Evolutionary conservation across 768 basidiomycete genomes (phyloP).

Genomic region (Termitomyces heimii): DNA sequence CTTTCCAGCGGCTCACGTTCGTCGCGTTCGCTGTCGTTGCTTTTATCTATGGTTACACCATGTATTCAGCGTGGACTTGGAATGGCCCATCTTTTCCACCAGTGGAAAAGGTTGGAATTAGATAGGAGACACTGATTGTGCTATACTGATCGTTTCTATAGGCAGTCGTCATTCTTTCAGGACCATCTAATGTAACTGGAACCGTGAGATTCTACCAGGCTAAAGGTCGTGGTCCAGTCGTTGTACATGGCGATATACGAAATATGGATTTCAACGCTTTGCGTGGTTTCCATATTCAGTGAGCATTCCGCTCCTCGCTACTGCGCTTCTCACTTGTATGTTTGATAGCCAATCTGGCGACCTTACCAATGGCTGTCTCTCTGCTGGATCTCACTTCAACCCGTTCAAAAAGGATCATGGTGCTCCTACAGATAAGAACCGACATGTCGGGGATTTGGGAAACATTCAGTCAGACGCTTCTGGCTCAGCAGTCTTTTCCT

Average conservation of each 20-base stretch:
- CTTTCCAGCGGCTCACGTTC: not conserved
- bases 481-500: constrained; percentile 52
- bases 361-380: constrained; percentile 55
- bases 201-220: constrained; percentile 62
- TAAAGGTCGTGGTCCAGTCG: constrained; percentile 43
- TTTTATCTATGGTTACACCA: constrained; percentile 3
- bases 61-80: constrained; percentile 8
- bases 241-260: constrained; percentile 54
- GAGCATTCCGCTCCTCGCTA: constrained; percentile 18
- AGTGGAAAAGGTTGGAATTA: constrained; percentile 17
- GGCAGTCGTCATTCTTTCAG: constrained; percentile 51
- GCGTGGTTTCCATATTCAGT: constrained; percentile 84
- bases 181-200: constrained; percentile 55
- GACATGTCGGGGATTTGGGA: constrained; percentile 76
- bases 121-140: not conserved
- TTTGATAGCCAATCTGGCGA: constrained; percentile 46
- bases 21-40: constrained; percentile 3
- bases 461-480: constrained; percentile 59
- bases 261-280: constrained; percentile 51
- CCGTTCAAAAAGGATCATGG: constrained; percentile 63
- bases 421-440: constrained; percentile 41
- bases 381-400: constrained; percentile 77
- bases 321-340: not conserved
- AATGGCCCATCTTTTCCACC: not conserved
- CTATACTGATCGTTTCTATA: constrained; percentile 5